Conservation (phyloP, 257 asterid genomes). For the Dorcoceras hygrometricum region DNA sequence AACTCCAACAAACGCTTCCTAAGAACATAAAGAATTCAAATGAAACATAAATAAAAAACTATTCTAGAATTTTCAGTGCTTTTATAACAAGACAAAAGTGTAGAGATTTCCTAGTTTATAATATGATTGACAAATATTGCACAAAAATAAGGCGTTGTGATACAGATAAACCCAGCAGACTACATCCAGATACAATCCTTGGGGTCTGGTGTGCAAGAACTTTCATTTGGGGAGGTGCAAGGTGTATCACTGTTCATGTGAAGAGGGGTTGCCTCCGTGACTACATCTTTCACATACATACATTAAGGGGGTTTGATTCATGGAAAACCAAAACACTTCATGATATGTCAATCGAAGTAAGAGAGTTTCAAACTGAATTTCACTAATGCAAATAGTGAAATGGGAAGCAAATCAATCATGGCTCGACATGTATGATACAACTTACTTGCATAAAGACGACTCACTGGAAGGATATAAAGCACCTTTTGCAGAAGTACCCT, state of each 20-base stretch:
- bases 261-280: background rate
- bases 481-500: slow-evolving; percentile 95
- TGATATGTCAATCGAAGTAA: too few relatives aligned
- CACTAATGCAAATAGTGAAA: slow-evolving; percentile 9
- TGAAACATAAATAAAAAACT: slow-evolving; percentile 11
- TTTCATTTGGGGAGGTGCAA: background rate
- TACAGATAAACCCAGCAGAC: background rate
- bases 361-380: background rate
- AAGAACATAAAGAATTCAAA: slow-evolving; percentile 10
- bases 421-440: background rate
- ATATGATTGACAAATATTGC: background rate
- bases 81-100: background rate
- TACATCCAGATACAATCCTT: slow-evolving; percentile 3
- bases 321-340: background rate
- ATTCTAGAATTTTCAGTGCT: background rate
- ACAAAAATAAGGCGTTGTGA: background rate
- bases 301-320: slow-evolving; percentile 2
- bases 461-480: slow-evolving; percentile 74
- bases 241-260: background rate
- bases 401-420: slow-evolving; percentile 12
- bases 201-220: background rate
- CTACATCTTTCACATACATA: background rate
- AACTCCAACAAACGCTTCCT: slow-evolving; percentile 69
- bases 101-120: slow-evolving; percentile 3
- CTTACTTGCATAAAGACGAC: slow-evolving; percentile 87